Conservation (phyloP, 306 rosid genomes). For the Betula pendula region DNA sequence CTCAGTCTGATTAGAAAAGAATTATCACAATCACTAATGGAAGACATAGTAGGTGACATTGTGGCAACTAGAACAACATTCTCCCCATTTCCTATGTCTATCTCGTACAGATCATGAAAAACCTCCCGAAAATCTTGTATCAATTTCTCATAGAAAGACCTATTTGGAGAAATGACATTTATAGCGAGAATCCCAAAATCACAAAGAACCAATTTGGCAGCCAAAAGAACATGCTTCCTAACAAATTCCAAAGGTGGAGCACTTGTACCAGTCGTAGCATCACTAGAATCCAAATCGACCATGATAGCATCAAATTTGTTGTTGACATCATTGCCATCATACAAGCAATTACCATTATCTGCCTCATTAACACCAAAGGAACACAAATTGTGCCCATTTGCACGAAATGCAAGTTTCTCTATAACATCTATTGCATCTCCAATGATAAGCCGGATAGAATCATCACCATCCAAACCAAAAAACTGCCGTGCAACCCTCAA, state of each 20-base stretch:
- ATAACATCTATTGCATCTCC: slow-evolving; percentile 59
- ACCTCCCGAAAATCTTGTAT: slow-evolving; percentile 39
- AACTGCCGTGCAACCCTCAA: slow-evolving; percentile 55
- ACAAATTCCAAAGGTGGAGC: slow-evolving; percentile 77
- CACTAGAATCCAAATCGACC: slow-evolving; percentile 80
- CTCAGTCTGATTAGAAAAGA: slow-evolving; percentile 51
- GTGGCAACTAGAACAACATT: slow-evolving; percentile 67
- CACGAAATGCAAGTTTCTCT: slow-evolving; percentile 34
- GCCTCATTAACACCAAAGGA: slow-evolving; percentile 20
- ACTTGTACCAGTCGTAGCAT: slow-evolving; percentile 38
- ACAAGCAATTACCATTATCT: slow-evolving; percentile 22
- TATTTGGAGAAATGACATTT: slow-evolving; percentile 64
- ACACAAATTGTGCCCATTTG: not conserved
- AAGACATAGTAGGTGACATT: slow-evolving; percentile 32
- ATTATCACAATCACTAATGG: slow-evolving; percentile 29
- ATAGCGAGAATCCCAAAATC: slow-evolving; percentile 62
- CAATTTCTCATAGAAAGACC: slow-evolving; percentile 48
- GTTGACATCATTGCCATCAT: slow-evolving; percentile 17
- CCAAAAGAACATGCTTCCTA: slow-evolving; percentile 50
- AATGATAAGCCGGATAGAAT: slow-evolving; percentile 38
- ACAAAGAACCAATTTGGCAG: slow-evolving; percentile 56
- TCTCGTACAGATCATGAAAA: slow-evolving; percentile 60
- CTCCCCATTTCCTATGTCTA: slow-evolving; percentile 77
- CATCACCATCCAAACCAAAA: slow-evolving; percentile 61
- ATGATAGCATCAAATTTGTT: slow-evolving; percentile 55